phyloP scores from a whole-genome alignment of 2,329 filamentous ascomycete species.

The Penicillium sumatraense region DNA sequence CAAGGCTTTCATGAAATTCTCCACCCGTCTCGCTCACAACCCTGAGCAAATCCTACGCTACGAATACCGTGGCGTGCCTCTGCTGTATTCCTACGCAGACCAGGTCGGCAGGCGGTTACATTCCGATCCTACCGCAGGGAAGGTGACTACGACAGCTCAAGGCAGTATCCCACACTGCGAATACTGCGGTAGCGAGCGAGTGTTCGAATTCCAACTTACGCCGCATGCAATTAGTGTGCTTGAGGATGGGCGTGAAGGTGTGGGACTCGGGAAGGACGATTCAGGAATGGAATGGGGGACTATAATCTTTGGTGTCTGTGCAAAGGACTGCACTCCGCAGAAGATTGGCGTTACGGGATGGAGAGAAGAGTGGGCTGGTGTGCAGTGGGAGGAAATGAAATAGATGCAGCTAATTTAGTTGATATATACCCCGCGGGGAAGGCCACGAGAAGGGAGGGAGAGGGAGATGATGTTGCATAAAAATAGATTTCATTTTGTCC shows the following conservation, averaged over 20 bases:
- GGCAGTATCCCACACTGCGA: constrained; percentile 71
- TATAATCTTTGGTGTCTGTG: constrained; percentile 83
- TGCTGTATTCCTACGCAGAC: constrained; percentile 83
- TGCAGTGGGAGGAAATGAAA: constrained; percentile 86
- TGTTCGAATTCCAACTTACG: constrained; percentile 91
- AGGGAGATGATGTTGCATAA: constrained; percentile 2
- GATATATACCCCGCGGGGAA: constrained; percentile 14
- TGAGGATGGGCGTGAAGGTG: constrained; percentile 69
- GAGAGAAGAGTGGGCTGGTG: constrained; percentile 94
- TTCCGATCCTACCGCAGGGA: constrained; percentile 27
- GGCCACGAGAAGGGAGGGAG: neutral
- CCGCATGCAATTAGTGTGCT: constrained; percentile 89
- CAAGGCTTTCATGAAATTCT: constrained; percentile 78
- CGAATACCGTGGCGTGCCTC: constrained; percentile 71
- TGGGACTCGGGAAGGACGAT: constrained; percentile 65
- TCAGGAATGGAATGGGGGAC: constrained; percentile 97
- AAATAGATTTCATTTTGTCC: constrained; percentile 5
- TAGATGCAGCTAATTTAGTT: constrained; percentile 10
- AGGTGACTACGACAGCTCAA: constrained; percentile 31
- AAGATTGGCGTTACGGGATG: constrained; percentile 71
- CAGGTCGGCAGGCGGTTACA: constrained; percentile 69
- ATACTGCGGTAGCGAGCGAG: constrained; percentile 74
- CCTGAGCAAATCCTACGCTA: constrained; percentile 82
- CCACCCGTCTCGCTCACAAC: constrained; percentile 76
- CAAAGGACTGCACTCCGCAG: constrained; percentile 73